phyloP scores from a whole-genome alignment of 257 asterid genomes.

The Nicotiana paniculata region DNA sequence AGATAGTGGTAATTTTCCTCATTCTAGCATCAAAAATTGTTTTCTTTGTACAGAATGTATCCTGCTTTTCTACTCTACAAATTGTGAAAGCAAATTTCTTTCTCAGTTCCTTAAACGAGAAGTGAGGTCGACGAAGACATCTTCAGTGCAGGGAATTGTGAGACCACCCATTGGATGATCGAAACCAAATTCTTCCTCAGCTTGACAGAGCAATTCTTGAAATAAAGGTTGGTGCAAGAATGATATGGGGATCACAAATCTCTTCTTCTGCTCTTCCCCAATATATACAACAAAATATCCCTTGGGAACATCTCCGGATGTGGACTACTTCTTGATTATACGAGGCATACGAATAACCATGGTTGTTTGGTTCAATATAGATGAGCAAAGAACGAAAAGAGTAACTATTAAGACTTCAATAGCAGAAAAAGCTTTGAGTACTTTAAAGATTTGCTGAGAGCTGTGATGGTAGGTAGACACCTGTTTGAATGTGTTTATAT shows the following conservation, averaged over 20 bases:
- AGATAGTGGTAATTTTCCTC: neutral
- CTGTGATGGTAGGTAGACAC: neutral
- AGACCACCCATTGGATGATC: no score
- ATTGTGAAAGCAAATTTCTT: no score
- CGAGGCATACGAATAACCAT: neutral
- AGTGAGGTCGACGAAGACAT: no score
- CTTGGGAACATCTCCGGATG: conserved; percentile 18
- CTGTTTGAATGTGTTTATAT: neutral
- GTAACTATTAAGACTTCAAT: neutral
- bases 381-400: neutral
- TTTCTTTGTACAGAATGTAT: neutral
- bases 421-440: neutral
- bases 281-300: conserved; percentile 32
- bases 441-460: neutral
- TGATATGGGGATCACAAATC: no score
- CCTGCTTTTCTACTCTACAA: neutral
- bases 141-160: no score
- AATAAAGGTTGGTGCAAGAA: no score
- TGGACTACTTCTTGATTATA: neutral
- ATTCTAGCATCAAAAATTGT: neutral
- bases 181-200: no score
- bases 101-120: no score
- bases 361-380: neutral
- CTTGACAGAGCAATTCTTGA: no score
- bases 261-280: conserved; percentile 7